phyloP scores from a whole-genome alignment of 2,329 filamentous ascomycete species.

The Stylonectria norvegica region DNA sequence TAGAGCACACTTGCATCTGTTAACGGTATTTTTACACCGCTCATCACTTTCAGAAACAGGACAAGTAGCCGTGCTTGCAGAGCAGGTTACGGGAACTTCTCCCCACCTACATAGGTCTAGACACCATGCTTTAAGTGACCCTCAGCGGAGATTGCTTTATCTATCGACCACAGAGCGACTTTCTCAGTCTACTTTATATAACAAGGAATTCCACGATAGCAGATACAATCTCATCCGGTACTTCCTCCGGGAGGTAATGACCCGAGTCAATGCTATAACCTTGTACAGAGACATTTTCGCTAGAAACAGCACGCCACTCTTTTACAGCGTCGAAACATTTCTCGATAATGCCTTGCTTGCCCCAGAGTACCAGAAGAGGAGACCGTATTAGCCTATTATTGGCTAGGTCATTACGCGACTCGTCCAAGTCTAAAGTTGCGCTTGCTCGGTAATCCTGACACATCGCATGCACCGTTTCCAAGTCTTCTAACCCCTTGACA shows the following conservation, averaged over 20 bases:
- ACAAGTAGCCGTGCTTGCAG: no score
- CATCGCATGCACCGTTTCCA: conserved; percentile 43
- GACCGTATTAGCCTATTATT: conserved; percentile 42
- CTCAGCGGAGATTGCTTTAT: no score
- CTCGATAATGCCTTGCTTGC: conserved; percentile 46
- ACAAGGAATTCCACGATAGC: conserved; percentile 40
- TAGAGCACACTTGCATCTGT: no score
- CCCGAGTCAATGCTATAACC: conserved; percentile 45
- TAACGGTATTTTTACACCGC: no score
- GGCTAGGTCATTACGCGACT: conserved; percentile 43
- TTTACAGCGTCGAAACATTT: conserved; percentile 45
- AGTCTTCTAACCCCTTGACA: conserved; percentile 38
- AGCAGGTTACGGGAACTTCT: no score
- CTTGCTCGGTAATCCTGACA: conserved; percentile 56
- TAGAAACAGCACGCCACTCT: conserved; percentile 50
- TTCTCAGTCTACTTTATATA: no score
- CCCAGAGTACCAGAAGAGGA: conserved; percentile 51
- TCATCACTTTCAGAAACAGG: no score
- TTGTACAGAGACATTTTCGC: conserved; percentile 32
- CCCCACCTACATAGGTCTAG: no score
- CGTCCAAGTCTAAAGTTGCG: conserved; percentile 50
- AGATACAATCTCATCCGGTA: conserved; percentile 43
- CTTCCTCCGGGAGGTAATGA: conserved; percentile 51
- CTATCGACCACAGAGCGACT: no score
- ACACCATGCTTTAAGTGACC: no score